These are phyloP conservation scores for Hyphochytrium catenoides DNA, from an alignment of 352 stramenopile species.

Conservation along the genomic window DNA sequence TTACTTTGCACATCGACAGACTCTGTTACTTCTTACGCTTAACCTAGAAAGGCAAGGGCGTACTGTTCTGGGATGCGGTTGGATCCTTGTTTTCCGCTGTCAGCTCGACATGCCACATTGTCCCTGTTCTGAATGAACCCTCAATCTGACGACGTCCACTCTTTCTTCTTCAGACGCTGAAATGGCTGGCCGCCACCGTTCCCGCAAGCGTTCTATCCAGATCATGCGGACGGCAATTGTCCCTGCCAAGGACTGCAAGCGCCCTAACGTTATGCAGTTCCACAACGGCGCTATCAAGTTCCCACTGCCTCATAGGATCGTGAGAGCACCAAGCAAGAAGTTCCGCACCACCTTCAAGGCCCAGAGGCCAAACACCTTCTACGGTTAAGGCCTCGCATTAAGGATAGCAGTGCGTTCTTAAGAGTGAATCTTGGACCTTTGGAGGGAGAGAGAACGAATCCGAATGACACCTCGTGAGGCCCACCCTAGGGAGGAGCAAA, in stretches of 20 bases:
- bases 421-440: no score
- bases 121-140: no score
- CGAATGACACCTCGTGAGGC: no score
- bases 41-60: background rate
- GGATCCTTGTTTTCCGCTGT: no score
- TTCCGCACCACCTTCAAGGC: constrained; percentile 87
- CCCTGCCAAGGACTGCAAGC: constrained; percentile 83
- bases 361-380: constrained; percentile 87
- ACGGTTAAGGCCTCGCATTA: no score
- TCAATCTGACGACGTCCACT: no score
- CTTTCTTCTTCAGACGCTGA: constrained; percentile 75
- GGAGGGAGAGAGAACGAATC: no score
- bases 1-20: constrained; percentile 1
- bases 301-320: constrained; percentile 88
- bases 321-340: constrained; percentile 76
- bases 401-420: no score
- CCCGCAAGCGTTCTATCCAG: constrained; percentile 91
- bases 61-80: no score
- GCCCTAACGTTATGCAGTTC: constrained; percentile 89
- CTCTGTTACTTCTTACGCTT: constrained; percentile 3
- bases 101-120: no score
- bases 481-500: no score
- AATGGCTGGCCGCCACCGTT: constrained; percentile 92
- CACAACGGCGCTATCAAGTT: constrained; percentile 92
- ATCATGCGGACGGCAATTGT: constrained; percentile 96